These are phyloP conservation scores for Abrus pulchellus DNA, from an alignment of 306 rosid genomes.

Conservation along the genomic window DNA sequence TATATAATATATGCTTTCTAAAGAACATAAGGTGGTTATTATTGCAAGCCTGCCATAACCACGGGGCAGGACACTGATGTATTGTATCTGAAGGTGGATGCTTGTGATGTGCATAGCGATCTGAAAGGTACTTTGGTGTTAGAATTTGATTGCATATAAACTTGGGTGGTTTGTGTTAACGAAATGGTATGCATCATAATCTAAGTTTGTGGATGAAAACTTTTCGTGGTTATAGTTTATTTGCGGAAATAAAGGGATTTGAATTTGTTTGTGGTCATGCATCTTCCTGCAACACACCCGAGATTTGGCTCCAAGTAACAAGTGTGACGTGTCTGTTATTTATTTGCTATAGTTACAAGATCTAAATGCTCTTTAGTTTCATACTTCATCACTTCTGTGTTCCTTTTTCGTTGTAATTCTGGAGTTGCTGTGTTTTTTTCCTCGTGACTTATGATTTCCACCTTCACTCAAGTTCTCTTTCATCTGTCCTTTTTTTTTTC, in stretches of 20 bases:
- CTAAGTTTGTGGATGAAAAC: slow-evolving; percentile 50
- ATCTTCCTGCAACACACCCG: slow-evolving; percentile 31
- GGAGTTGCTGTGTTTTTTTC: background rate
- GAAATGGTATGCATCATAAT: slow-evolving; percentile 11
- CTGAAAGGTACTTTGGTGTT: slow-evolving; percentile 43
- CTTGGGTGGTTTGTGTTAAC: slow-evolving; percentile 24
- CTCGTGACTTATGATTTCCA: slow-evolving; percentile 25
- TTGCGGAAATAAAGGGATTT: slow-evolving; percentile 16
- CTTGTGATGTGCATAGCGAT: slow-evolving; percentile 53
- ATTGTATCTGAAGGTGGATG: slow-evolving; percentile 27
- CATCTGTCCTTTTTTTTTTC: background rate
- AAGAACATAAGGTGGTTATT: background rate
- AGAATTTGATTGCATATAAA: slow-evolving; percentile 44
- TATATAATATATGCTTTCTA: background rate
- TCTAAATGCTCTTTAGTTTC: slow-evolving; percentile 19
- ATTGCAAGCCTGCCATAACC: slow-evolving; percentile 25
- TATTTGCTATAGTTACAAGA: slow-evolving; percentile 31
- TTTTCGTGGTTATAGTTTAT: slow-evolving; percentile 52
- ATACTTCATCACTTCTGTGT: slow-evolving; percentile 22
- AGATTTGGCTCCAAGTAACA: slow-evolving; percentile 50
- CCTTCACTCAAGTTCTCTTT: slow-evolving; percentile 33
- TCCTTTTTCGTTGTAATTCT: slow-evolving; percentile 20
- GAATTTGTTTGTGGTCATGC: slow-evolving; percentile 59
- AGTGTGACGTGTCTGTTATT: slow-evolving; percentile 52
- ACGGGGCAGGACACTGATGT: slow-evolving; percentile 30